Base-by-base conservation (phyloP, 768 basidiomycete species). In the Amanita pseudoporphyria region DNA sequence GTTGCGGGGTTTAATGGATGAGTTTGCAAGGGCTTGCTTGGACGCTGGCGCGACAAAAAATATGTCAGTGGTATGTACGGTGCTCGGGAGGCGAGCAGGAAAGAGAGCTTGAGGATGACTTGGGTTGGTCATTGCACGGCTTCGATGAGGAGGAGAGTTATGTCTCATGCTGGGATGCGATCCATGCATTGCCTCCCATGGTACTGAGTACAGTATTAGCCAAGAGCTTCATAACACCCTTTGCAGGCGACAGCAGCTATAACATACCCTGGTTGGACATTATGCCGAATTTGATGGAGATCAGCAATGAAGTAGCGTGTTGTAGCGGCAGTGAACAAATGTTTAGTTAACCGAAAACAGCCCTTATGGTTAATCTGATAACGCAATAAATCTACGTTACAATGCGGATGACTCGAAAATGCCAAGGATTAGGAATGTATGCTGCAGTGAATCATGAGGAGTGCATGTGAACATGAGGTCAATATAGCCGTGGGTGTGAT, bases 321-420 rank as follows among this genome's bases (percentile, higher is more conserved):
- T 26, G 9, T 18, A 16, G 48, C 45, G 22, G 26, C 31, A 26
- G 22, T 19, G 45, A 33, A n/a, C n/a, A n/a, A n/a, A n/a, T n/a
- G n/a, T n/a, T n/a, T n/a, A n/a, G n/a, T n/a, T n/a, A n/a, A n/a
- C n/a, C n/a, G 49, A 49, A 48, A n/a, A 16, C 24, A 22, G 42
- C 47, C 40, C 14, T 40, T 35, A 47, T 36, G 48, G 30, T 54
- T 40, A 57, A 60, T 57, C 54, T 57, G 52, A 52, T 61, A 56
- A 56, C 60, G 61, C 55, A 65, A 53, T 60, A 60, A 63, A 66
- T 70, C 67, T 69, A 71, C 57, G 61, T 64, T 77, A 77, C 73
- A 77, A 62, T 73, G 70, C 62, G 53, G 58, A 60, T 48, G 57
- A 57, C 45, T 55, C 9, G 24, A 16, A 40, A 50, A 50, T 50